A percentile compares a stretch with the other conserved stretches of the same genome.
phyloP scores from a whole-genome alignment of 2,329 filamentous ascomycete species.

The Chaetomiaceae sp. region DNA sequence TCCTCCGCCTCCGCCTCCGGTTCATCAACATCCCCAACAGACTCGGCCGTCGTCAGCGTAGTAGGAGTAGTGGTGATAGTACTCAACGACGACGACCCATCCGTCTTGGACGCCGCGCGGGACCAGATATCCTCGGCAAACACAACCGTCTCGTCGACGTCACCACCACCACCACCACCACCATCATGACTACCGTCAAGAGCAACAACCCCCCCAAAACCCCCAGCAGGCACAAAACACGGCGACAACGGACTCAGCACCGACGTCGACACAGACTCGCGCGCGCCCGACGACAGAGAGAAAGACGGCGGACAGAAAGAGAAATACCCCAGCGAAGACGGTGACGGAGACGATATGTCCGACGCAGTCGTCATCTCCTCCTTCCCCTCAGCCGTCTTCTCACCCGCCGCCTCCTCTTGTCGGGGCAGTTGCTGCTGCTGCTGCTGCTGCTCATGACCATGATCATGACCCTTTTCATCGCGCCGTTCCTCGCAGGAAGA shows the following conservation, averaged over 20 bases:
- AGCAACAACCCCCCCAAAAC: too few species aligned
- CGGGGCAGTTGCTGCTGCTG: neutral
- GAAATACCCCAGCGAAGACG: neutral
- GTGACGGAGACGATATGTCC: neutral
- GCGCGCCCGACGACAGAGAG: neutral
- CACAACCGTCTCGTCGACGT: too few species aligned
- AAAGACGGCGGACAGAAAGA: neutral
- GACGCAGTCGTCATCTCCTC: too few species aligned
- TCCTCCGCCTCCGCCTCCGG: too few species aligned
- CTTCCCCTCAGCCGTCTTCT: too few species aligned
- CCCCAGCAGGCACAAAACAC: conserved; percentile 15
- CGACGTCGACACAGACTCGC: neutral
- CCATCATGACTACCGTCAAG: too few species aligned
- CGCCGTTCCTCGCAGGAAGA: too few species aligned
- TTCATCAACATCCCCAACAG: too few species aligned
- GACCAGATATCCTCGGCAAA: conserved; percentile 18
- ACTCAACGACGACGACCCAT: neutral
- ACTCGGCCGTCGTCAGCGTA: too few species aligned
- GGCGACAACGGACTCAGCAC: conserved; percentile 20
- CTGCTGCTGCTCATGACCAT: neutral
- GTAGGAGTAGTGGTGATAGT: too few species aligned
- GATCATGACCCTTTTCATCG: too few species aligned
- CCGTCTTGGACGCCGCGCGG: neutral
- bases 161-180: too few species aligned
- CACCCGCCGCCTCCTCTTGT: neutral